Percentiles rank a stretch among this genome's conserved stretches.
Evolutionary conservation across 2,329 filamentous ascomycete species (phyloP).

Genomic region (Xylaria arbuscula): DNA sequence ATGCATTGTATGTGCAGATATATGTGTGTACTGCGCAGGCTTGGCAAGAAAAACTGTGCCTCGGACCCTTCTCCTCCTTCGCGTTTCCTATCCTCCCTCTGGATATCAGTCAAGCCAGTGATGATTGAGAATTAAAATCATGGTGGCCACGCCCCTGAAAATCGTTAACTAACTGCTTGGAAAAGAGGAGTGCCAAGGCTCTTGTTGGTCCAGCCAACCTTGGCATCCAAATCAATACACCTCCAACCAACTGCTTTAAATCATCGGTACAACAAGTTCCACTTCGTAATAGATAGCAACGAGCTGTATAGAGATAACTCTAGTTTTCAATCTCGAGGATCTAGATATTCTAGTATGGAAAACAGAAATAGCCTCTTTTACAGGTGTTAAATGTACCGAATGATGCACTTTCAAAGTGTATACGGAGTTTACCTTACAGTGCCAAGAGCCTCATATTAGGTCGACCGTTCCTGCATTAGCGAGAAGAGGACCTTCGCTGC

Average conservation of each 20-base stretch:
- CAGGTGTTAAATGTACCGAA: too few relatives aligned
- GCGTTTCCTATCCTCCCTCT: background rate
- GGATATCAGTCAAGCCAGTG: background rate
- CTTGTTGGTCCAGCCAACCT: slow-evolving; percentile 20
- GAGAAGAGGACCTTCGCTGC: background rate
- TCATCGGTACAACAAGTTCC: background rate
- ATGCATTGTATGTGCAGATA: too few relatives aligned
- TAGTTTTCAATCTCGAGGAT: too few relatives aligned
- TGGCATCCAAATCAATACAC: slow-evolving; percentile 18
- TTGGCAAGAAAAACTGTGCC: too few relatives aligned
- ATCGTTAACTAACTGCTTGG: slow-evolving; percentile 3
- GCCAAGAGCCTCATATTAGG: background rate
- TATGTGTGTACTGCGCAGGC: too few relatives aligned
- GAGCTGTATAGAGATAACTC: too few relatives aligned
- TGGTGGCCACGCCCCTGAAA: slow-evolving; percentile 28
- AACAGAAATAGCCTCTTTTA: too few relatives aligned
- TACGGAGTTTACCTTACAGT: background rate
- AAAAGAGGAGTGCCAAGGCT: background rate
- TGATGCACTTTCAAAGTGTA: too few relatives aligned
- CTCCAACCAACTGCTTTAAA: background rate
- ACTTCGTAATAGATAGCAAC: background rate
- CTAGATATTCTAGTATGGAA: too few relatives aligned
- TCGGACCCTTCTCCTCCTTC: too few relatives aligned
- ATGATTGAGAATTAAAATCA: background rate
- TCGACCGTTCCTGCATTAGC: slow-evolving; percentile 26